Evolutionary conservation across 1,284 basidiomycete genomes (phyloP).

Genomic region (Ustilago curta): DNA sequence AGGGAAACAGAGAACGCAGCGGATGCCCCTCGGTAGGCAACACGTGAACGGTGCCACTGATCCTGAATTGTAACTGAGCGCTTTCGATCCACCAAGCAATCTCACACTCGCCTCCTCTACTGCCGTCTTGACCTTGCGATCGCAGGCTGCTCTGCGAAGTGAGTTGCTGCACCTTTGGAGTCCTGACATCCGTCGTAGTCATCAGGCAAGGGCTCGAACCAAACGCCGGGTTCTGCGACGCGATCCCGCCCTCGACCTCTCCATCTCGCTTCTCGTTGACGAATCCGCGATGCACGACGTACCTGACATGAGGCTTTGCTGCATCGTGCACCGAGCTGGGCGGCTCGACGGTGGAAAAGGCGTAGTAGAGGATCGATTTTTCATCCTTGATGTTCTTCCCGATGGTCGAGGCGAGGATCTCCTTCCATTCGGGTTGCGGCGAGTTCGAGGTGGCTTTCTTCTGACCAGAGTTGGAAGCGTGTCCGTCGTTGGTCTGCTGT

Average conservation of each 20-base stretch:
- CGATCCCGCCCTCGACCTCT: slow-evolving; percentile 52
- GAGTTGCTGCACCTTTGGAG: slow-evolving; percentile 68
- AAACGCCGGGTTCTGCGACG: slow-evolving; percentile 51
- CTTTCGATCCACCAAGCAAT: slow-evolving; percentile 70
- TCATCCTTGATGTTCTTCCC: slow-evolving; percentile 58
- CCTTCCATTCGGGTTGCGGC: slow-evolving; percentile 62
- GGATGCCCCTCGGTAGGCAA: slow-evolving; percentile 55
- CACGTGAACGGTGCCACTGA: slow-evolving; percentile 67
- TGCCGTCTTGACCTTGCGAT: slow-evolving; percentile 29
- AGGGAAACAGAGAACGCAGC: slow-evolving; percentile 45
- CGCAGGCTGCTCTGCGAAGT: slow-evolving; percentile 40
- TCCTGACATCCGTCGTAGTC: slow-evolving; percentile 69
- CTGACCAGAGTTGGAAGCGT: slow-evolving; percentile 23
- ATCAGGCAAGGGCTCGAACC: slow-evolving; percentile 63
- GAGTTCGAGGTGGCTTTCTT: slow-evolving; percentile 49
- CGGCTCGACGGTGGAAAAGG: slow-evolving; percentile 57
- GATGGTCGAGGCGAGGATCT: slow-evolving; percentile 51
- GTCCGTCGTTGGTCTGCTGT: slow-evolving; percentile 35
- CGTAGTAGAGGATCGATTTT: slow-evolving; percentile 65
- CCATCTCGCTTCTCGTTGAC: slow-evolving; percentile 67
- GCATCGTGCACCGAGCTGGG: slow-evolving; percentile 52
- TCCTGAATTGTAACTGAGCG: slow-evolving; percentile 67
- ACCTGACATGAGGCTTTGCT: slow-evolving; percentile 57
- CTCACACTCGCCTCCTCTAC: slow-evolving; percentile 57
- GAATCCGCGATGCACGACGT: slow-evolving; percentile 70